Evolutionary conservation across 2,329 filamentous ascomycete genomes (phyloP).

Genomic region (Pseudogymnoascus sp.): DNA sequence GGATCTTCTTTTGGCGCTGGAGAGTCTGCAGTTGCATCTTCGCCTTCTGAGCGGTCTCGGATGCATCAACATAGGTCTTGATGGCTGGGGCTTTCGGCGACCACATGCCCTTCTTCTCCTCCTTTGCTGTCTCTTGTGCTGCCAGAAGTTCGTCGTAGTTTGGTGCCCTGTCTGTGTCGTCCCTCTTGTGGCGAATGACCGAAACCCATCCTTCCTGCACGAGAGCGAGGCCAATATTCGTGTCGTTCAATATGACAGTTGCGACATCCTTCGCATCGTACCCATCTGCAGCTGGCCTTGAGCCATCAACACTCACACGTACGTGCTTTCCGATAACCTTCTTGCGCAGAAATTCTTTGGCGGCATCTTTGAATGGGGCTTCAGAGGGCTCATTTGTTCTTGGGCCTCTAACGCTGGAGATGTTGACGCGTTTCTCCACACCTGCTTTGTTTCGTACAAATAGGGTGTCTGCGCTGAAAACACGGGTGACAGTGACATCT

Average conservation of each 20-base stretch:
- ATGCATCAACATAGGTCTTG: slow-evolving; percentile 81
- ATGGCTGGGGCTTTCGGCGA: slow-evolving; percentile 77
- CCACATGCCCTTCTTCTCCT: slow-evolving; percentile 92
- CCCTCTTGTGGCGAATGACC: slow-evolving; percentile 89
- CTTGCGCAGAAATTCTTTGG: slow-evolving; percentile 93
- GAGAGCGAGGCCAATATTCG: slow-evolving; percentile 75
- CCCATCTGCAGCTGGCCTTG: slow-evolving; percentile 79
- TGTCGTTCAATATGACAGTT: slow-evolving; percentile 74
- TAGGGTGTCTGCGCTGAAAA: slow-evolving; percentile 84
- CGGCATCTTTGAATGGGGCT: slow-evolving; percentile 81
- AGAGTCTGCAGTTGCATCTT: slow-evolving; percentile 87
- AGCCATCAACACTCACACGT: slow-evolving; percentile 80
- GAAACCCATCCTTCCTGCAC: slow-evolving; percentile 93
- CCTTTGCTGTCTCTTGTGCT: slow-evolving; percentile 75
- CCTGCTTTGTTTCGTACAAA: slow-evolving; percentile 80
- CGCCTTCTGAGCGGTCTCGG: slow-evolving; percentile 87
- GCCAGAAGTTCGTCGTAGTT: slow-evolving; percentile 87
- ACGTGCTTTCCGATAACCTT: slow-evolving; percentile 94
- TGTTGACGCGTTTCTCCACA: slow-evolving; percentile 78
- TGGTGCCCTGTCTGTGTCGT: slow-evolving; percentile 86
- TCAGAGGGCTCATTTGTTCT: slow-evolving; percentile 81
- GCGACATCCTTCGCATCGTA: slow-evolving; percentile 95
- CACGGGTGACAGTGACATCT: slow-evolving; percentile 77
- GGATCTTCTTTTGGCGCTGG: slow-evolving; percentile 84
- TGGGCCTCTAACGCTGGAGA: slow-evolving; percentile 92